These are phyloP conservation scores for Pyrenochaeta sp. DNA, from an alignment of 2,329 filamentous ascomycete genomes.

Conservation along the genomic window DNA sequence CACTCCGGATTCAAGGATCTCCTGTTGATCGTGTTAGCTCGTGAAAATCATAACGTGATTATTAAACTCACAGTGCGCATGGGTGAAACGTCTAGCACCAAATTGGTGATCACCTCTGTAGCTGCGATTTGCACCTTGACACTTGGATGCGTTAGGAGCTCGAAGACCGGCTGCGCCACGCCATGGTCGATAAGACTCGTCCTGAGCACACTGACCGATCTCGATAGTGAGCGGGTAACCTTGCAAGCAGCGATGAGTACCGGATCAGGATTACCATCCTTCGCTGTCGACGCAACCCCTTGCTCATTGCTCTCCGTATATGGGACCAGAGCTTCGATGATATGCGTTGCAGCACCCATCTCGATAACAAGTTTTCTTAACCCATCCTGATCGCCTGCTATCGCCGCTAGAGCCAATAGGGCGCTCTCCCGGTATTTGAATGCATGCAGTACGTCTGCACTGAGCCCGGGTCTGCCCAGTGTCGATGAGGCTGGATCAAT, in stretches of 20 bases:
- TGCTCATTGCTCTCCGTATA: conserved; percentile 55
- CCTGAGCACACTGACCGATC: conserved; percentile 83
- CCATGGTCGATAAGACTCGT: conserved; percentile 88
- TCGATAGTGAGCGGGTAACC: conserved; percentile 79
- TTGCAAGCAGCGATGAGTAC: conserved; percentile 89
- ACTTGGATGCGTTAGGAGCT: conserved; percentile 76
- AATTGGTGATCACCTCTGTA: conserved; percentile 82
- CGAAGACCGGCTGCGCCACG: conserved; percentile 78
- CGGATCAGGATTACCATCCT: conserved; percentile 77
- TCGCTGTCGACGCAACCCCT: conserved; percentile 45
- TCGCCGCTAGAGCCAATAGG: conserved; percentile 80
- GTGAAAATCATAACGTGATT: too few species aligned
- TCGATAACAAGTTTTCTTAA: conserved; percentile 85
- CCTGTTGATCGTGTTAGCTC: conserved; percentile 46
- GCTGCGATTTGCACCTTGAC: conserved; percentile 85
- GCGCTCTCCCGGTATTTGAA: conserved; percentile 79
- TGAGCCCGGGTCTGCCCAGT: conserved; percentile 43
- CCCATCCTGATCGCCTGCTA: conserved; percentile 82
- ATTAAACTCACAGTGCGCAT: conserved; percentile 78
- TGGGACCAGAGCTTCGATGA: conserved; percentile 81
- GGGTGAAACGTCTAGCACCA: conserved; percentile 88
- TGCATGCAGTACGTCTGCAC: conserved; percentile 69
- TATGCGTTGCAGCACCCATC: conserved; percentile 79
- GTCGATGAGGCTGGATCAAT: conserved; percentile 45
- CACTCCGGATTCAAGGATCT: conserved; percentile 76